Evolutionary conservation across 1,284 basidiomycete species (phyloP).

Genomic region (Ustilago bromivora): DNA sequence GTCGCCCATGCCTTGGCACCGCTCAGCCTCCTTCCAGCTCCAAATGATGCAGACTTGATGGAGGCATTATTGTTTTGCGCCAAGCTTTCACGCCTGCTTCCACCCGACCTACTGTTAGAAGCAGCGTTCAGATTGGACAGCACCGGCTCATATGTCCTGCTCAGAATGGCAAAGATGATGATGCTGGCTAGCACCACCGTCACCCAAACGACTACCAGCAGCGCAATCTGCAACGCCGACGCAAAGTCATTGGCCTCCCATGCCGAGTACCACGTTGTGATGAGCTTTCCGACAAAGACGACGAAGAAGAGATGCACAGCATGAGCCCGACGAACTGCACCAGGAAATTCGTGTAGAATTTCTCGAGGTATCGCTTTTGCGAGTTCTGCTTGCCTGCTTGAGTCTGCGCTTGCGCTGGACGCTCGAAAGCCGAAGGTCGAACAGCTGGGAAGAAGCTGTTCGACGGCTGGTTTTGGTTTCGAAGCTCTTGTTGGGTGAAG

Average conservation of each 20-base stretch:
- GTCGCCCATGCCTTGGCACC: slow-evolving; percentile 23
- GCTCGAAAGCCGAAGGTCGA: slow-evolving; percentile 28
- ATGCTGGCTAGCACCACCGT: slow-evolving; percentile 26
- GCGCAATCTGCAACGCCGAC: slow-evolving; percentile 10
- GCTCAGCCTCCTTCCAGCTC: slow-evolving; percentile 12
- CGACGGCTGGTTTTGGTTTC: slow-evolving; percentile 24
- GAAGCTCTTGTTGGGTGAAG: slow-evolving; percentile 30
- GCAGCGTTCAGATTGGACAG: slow-evolving; percentile 20
- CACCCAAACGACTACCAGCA: slow-evolving; percentile 28
- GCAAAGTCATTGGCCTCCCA: slow-evolving; percentile 33
- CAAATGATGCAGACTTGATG: not conserved
- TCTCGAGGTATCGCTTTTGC: slow-evolving; percentile 38
- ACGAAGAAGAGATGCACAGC: slow-evolving; percentile 35
- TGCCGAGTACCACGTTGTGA: slow-evolving; percentile 34
- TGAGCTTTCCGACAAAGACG: slow-evolving; percentile 25
- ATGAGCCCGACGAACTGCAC: slow-evolving; percentile 26
- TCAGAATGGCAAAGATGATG: slow-evolving; percentile 37
- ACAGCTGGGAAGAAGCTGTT: slow-evolving; percentile 41
- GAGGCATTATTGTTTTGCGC: not conserved
- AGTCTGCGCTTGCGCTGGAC: slow-evolving; percentile 13
- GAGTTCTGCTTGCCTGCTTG: slow-evolving; percentile 13
- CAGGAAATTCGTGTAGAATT: slow-evolving; percentile 38
- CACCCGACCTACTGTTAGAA: slow-evolving; percentile 7
- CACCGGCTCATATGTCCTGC: slow-evolving; percentile 43
- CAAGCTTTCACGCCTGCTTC: slow-evolving; percentile 15